A percentile compares a stretch with the other conserved stretches of the same genome.
These are phyloP conservation scores for Eruca vesicaria DNA, from an alignment of 441 rosid species.

Conservation along the genomic window DNA sequence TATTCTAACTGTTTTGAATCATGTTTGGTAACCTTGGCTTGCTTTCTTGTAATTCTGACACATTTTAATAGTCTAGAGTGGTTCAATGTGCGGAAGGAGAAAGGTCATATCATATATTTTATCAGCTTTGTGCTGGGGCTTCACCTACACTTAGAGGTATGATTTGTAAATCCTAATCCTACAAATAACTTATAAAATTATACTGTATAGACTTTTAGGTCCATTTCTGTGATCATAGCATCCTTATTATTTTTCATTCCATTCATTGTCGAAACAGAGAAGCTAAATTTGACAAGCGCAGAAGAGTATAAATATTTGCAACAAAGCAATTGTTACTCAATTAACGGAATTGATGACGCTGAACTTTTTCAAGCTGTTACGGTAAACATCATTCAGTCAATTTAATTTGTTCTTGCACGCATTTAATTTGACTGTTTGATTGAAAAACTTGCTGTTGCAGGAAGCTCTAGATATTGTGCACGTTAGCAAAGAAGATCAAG, in stretches of 20 bases:
- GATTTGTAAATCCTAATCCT: neutral
- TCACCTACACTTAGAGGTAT: constrained; percentile 66
- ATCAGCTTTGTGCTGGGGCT: constrained; percentile 97
- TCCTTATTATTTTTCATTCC: neutral
- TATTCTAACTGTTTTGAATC: constrained; percentile 13
- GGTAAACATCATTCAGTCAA: constrained; percentile 38
- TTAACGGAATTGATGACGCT: constrained; percentile 78
- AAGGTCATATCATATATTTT: constrained; percentile 95
- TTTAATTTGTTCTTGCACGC: neutral
- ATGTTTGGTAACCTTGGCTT: constrained; percentile 21
- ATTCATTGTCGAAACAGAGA: constrained; percentile 46
- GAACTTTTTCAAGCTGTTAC: constrained; percentile 57
- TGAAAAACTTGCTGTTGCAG: constrained; percentile 41
- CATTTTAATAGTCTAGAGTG: constrained; percentile 80
- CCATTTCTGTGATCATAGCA: neutral
- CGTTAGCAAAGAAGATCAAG: constrained; percentile 88
- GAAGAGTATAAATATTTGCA: constrained; percentile 75
- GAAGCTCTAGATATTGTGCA: constrained; percentile 93
- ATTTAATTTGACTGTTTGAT: neutral
- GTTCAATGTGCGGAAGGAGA: constrained; percentile 92
- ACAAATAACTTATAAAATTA: neutral
- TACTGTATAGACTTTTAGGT: neutral
- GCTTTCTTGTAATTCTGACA: constrained; percentile 15
- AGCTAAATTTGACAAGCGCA: constrained; percentile 75
- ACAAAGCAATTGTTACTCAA: constrained; percentile 77